Percentiles rank a stretch among this genome's conserved stretches.
These are phyloP conservation scores for Coprinellus micaceus DNA, from an alignment of 768 basidiomycete genomes.

Conservation along the genomic window DNA sequence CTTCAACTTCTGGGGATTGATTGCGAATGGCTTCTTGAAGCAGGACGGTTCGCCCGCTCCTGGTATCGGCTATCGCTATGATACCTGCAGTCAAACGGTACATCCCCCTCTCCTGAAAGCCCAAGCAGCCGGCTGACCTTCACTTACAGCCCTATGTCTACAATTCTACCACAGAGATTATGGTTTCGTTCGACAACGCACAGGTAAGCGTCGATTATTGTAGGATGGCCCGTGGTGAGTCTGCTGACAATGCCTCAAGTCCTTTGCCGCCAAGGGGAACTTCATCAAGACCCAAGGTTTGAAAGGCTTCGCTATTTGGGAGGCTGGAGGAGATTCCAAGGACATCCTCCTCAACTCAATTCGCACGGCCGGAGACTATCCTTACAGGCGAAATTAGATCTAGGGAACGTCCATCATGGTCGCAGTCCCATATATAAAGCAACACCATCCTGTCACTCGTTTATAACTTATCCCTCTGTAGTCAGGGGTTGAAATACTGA, in stretches of 20 bases:
- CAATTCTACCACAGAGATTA: conserved; percentile 36
- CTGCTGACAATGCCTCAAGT: conserved; percentile 24
- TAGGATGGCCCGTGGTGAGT: background rate
- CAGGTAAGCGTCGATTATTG: conserved; percentile 22
- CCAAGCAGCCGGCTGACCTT: background rate
- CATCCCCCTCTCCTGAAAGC: conserved; percentile 18
- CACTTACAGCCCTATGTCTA: conserved; percentile 41
- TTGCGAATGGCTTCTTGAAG: conserved; percentile 52
- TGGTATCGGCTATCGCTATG: conserved; percentile 52
- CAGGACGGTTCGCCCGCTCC: conserved; percentile 42
- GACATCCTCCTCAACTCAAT: conserved; percentile 44
- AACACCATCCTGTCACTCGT: background rate
- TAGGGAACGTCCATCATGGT: background rate
- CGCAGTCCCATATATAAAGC: background rate
- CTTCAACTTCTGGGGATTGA: conserved; percentile 64
- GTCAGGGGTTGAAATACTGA: too few species aligned
- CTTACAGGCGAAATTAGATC: conserved; percentile 10
- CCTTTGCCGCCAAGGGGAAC: conserved; percentile 49
- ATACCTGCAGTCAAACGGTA: conserved; percentile 72
- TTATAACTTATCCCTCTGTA: too few species aligned
- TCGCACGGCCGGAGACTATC: conserved; percentile 27
- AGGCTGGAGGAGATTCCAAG: conserved; percentile 62
- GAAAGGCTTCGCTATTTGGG: conserved; percentile 69
- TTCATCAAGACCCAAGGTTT: conserved; percentile 52
- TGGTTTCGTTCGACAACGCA: conserved; percentile 49